Percentiles rank a stretch among this genome's conserved stretches.
These are phyloP conservation scores for Chaetomium sp. DNA, from an alignment of 2,329 filamentous ascomycete species.

Conservation along the genomic window DNA sequence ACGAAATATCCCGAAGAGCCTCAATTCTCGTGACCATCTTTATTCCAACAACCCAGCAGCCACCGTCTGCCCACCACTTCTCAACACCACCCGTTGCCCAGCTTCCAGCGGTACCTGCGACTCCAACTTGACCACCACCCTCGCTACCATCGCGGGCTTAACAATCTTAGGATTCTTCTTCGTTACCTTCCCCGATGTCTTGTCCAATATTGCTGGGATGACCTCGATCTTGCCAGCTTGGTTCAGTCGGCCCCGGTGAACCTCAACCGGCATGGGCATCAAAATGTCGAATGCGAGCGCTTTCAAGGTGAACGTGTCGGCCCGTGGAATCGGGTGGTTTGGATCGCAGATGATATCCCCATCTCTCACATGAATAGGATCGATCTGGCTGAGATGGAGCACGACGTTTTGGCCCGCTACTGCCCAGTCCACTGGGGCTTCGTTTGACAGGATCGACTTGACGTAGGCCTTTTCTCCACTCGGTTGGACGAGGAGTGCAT, in stretches of 20 bases:
- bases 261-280: constrained; percentile 80
- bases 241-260: constrained; percentile 80
- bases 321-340: constrained; percentile 58
- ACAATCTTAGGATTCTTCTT: constrained; percentile 85
- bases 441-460: constrained; percentile 73
- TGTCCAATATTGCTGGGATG: constrained; percentile 70
- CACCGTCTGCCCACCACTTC: constrained; percentile 74
- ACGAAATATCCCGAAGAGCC: constrained; percentile 4
- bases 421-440: constrained; percentile 72
- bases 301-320: constrained; percentile 72
- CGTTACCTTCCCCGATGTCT: constrained; percentile 63
- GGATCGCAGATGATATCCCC: constrained; percentile 82
- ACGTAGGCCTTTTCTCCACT: constrained; percentile 74
- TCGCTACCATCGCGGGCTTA: constrained; percentile 69
- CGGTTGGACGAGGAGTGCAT: constrained; percentile 72
- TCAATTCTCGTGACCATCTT: constrained; percentile 14
- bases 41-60: constrained; percentile 80
- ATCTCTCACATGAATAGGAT: constrained; percentile 70
- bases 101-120: constrained; percentile 71
- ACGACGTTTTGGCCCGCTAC: constrained; percentile 86
- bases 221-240: constrained; percentile 66
- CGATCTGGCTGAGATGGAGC: constrained; percentile 78
- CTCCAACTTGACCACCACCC: constrained; percentile 68
- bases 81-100: constrained; percentile 72
- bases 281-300: constrained; percentile 85